A percentile compares a stretch with the other conserved stretches of the same genome.
Conservation (phyloP, 768 basidiomycete genomes). For the Suillus hirtellus region DNA sequence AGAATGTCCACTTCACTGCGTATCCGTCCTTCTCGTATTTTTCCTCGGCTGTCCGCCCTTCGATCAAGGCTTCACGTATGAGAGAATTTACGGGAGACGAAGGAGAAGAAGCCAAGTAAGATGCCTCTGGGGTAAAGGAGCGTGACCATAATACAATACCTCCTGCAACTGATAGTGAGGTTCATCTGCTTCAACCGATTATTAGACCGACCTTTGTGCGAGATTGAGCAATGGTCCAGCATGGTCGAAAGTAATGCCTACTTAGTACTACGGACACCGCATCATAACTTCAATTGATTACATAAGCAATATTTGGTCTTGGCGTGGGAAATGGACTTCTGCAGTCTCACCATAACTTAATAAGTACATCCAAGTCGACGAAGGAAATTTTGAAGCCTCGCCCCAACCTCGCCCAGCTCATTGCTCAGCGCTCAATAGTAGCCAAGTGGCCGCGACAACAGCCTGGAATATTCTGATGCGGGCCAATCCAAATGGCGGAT, state of each 20-base stretch:
- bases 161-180: conserved; percentile 46
- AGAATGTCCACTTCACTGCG: conserved; percentile 91
- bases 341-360: too few species aligned
- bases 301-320: background rate
- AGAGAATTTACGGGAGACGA: conserved; percentile 86
- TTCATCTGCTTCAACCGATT: background rate
- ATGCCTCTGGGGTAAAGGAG: conserved; percentile 89
- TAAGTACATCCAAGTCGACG: background rate
- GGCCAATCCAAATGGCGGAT: background rate
- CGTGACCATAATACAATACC: conserved; percentile 94
- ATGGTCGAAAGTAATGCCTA: conserved; percentile 39
- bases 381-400: background rate
- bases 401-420: background rate
- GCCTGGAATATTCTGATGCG: background rate
- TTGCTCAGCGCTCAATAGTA: background rate
- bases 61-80: conserved; percentile 88
- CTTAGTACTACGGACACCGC: background rate
- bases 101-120: conserved; percentile 64
- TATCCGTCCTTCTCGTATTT: conserved; percentile 94
- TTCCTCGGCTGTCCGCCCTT: conserved; percentile 78
- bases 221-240: conserved; percentile 96
- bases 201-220: conserved; percentile 71
- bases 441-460: background rate
- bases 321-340: background rate
- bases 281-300: background rate